Percentiles rank a stretch among this genome's conserved stretches.
Evolutionary conservation across 2,329 filamentous ascomycete species (phyloP).

Genomic region (Sclerotinia borealis): DNA sequence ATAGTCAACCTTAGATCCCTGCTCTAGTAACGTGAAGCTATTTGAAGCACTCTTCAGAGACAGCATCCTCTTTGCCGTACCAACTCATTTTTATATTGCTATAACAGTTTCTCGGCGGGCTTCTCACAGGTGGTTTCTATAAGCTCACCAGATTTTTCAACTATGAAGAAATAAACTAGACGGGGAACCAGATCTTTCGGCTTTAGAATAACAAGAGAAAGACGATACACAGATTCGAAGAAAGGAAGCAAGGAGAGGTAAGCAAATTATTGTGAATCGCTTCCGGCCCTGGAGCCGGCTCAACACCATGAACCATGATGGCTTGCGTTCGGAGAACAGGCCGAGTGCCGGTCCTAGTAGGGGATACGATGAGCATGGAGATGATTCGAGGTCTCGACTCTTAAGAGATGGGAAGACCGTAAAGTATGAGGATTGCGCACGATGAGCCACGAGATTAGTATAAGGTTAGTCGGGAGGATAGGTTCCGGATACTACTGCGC

Average conservation of each 20-base stretch:
- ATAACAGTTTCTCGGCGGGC: constrained; percentile 43
- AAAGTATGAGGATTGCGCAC: neutral
- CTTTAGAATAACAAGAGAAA: neutral
- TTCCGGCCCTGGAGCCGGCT: neutral
- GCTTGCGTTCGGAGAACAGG: neutral
- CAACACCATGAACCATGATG: neutral
- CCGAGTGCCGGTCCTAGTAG: neutral
- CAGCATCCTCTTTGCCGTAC: neutral
- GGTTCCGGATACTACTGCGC: neutral
- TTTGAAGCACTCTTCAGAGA: neutral
- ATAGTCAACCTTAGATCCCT: neutral
- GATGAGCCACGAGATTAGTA: neutral
- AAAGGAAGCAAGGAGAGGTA: neutral
- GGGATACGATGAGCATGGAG: neutral
- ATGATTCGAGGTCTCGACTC: neutral
- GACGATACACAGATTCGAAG: neutral
- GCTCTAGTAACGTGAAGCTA: neutral
- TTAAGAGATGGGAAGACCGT: neutral
- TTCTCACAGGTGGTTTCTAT: constrained; percentile 44
- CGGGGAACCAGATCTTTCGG: constrained; percentile 25
- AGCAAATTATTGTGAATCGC: neutral
- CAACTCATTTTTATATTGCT: constrained; percentile 30
- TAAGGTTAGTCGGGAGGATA: neutral
- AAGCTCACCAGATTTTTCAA: constrained; percentile 44
- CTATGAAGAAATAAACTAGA: constrained; percentile 40